Evolutionary conservation across 352 stramenopile species (phyloP), one percentile per base, ranked within the genome.

Genomic region (Paralagenidium karlingii): DNA sequence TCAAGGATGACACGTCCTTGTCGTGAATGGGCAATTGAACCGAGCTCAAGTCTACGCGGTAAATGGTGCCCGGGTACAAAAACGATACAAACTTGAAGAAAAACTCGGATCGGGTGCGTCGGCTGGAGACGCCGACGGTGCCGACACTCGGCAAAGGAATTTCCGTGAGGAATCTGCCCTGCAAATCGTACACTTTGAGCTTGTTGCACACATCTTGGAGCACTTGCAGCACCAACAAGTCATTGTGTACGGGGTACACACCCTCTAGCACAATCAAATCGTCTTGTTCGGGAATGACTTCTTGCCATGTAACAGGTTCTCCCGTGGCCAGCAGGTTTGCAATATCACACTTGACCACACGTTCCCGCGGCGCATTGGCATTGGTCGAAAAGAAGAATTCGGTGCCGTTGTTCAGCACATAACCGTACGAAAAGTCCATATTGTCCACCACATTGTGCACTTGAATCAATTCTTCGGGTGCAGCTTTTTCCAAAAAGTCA

Each of bases 81-180:
- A 92, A 92, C 44, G 78, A 91, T 24, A 83, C 76, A 37, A 92
- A 94, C 47, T 90, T 69, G 55, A 82, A 87, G 58, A 94, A 92
- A n/a, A 94, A 60, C 45, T 92, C 74, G 5, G 68, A 76, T 48
- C 82, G 68, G 13, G 59, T 68, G 45, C 66, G 65, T 48, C 83
- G 82, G 54, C 66, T 84, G 22, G 70, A 59, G 11, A 85, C 60
- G 3, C 62, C 56, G 7, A 82, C 74, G 22, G 70, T 84, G 5
- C 74, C 74, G 19, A 88, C 56, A 40, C 58, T 81, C 3, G 74
- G 74, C 30, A 88, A 34, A 4, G 57, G 46, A 20, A 88, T 77
- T 45, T 88, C 65, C 38, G 75, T 81, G 47, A 81, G 69, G 54
- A 80, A 82, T n/a, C 52, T 53, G 36, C 74, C 74, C 16, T 80